Evolutionary conservation across 2,329 filamentous ascomycete genomes (phyloP).

Genomic region (Diaporthe vaccinii): DNA sequence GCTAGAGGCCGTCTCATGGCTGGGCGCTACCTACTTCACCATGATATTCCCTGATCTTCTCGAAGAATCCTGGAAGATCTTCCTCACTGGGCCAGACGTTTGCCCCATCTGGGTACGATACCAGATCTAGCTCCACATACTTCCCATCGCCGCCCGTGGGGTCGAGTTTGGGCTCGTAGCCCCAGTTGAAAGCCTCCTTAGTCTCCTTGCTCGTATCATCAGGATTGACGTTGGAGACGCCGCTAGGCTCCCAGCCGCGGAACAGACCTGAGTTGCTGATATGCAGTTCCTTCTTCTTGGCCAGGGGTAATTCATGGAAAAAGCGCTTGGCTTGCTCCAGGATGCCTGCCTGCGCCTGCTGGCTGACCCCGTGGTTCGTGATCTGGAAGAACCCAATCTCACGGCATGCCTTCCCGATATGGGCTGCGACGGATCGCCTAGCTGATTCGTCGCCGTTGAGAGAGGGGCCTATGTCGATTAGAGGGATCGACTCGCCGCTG

Average conservation of each 20-base stretch:
- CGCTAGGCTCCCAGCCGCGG: constrained; percentile 40
- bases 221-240: constrained; percentile 16
- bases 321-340: constrained; percentile 42
- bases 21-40: constrained; percentile 13
- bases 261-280: constrained; percentile 39
- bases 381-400: constrained; percentile 48
- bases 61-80: constrained; percentile 28
- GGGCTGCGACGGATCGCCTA: neutral
- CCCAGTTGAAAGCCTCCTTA: constrained; percentile 42
- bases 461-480: constrained; percentile 34
- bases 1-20: accelerated
- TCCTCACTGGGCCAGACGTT: constrained; percentile 30
- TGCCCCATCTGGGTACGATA: constrained; percentile 5
- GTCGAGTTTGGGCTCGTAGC: constrained; percentile 41
- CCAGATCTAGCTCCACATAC: constrained; percentile 29
- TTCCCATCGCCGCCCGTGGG: constrained; percentile 14
- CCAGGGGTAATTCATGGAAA: constrained; percentile 42
- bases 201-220: constrained; percentile 32
- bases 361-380: constrained; percentile 44
- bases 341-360: constrained; percentile 41
- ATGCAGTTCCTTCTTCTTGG: constrained; percentile 43
- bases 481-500: constrained; percentile 7
- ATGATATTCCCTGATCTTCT: constrained; percentile 31
- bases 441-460: constrained; percentile 9
- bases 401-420: constrained; percentile 36